A percentile compares a stretch with the other conserved stretches of the same genome.
phyloP scores from a whole-genome alignment of 2,329 filamentous ascomycete genomes.

The Colletotrichum godetiae region DNA sequence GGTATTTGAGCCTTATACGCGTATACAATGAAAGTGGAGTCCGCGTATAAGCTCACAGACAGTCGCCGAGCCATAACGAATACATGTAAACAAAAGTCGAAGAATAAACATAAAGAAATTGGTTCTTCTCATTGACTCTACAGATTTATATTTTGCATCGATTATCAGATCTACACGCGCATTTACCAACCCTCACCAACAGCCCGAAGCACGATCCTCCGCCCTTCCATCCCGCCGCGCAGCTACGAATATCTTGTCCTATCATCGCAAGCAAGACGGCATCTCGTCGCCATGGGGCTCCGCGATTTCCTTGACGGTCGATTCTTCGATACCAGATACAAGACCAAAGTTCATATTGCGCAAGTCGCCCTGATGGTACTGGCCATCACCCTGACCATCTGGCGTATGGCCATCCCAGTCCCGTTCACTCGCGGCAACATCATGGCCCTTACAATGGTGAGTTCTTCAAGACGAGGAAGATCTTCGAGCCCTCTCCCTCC shows the following conservation, averaged over 20 bases:
- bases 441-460: conserved; percentile 33
- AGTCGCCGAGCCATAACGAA: not conserved
- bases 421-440: conserved; percentile 24
- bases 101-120: not conserved
- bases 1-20: not conserved
- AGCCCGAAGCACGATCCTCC: too few species aligned
- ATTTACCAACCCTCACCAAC: too few species aligned
- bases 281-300: conserved; percentile 13
- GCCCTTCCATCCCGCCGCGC: not conserved
- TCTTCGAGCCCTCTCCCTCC: too few species aligned
- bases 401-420: conserved; percentile 18
- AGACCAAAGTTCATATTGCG: conserved; percentile 27
- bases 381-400: conserved; percentile 25
- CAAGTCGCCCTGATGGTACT: conserved; percentile 15
- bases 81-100: not conserved
- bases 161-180: not conserved
- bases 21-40: not conserved
- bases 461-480: not conserved
- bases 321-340: conserved; percentile 30
- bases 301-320: conserved; percentile 9
- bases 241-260: not conserved
- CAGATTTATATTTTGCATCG: not conserved
- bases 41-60: not conserved
- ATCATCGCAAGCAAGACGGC: not conserved
- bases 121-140: not conserved